Conservation (phyloP, 2,329 filamentous ascomycete species). For the Ceratocystis lukuohia region DNA sequence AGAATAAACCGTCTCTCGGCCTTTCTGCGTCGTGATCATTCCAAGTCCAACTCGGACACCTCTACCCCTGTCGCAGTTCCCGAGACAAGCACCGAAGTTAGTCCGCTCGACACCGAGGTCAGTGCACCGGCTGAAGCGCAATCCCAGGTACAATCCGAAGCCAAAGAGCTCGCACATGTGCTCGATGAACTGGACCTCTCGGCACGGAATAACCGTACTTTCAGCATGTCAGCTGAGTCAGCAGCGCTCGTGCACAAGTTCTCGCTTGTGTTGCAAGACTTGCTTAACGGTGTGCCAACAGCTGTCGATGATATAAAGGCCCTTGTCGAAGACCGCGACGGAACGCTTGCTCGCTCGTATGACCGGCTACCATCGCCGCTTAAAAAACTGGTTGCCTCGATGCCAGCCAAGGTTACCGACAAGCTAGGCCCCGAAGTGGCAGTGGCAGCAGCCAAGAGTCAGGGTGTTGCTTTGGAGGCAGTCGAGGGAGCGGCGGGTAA, state of each 20-base stretch:
- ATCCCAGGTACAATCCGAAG: constrained; percentile 35
- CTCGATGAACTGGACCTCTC: constrained; percentile 76
- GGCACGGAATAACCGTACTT: constrained; percentile 71
- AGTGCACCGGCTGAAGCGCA: constrained; percentile 29
- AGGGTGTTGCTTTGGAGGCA: constrained; percentile 40
- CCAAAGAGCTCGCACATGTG: constrained; percentile 62
- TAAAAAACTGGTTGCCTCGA: constrained; percentile 71
- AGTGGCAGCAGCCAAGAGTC: constrained; percentile 63
- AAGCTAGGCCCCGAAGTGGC: constrained; percentile 69
- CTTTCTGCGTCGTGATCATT: constrained; percentile 28
- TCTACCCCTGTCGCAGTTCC: neutral
- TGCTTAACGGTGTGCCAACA: constrained; percentile 83
- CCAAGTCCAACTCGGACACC: constrained; percentile 28
- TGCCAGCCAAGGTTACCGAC: constrained; percentile 69
- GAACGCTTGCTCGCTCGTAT: constrained; percentile 44
- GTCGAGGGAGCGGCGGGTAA: constrained; percentile 32
- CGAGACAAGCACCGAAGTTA: constrained; percentile 19
- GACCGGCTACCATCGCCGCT: constrained; percentile 63
- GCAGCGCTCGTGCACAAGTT: constrained; percentile 71
- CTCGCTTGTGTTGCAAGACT: constrained; percentile 80
- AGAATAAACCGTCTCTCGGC: constrained; percentile 26
- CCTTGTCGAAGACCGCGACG: constrained; percentile 48
- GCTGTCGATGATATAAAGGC: constrained; percentile 74
- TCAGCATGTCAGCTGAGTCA: constrained; percentile 72
- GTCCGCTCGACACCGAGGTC: constrained; percentile 20